phyloP scores from a whole-genome alignment of 1,139 yeast genomes.

The Lodderomyces parapsilosis region DNA sequence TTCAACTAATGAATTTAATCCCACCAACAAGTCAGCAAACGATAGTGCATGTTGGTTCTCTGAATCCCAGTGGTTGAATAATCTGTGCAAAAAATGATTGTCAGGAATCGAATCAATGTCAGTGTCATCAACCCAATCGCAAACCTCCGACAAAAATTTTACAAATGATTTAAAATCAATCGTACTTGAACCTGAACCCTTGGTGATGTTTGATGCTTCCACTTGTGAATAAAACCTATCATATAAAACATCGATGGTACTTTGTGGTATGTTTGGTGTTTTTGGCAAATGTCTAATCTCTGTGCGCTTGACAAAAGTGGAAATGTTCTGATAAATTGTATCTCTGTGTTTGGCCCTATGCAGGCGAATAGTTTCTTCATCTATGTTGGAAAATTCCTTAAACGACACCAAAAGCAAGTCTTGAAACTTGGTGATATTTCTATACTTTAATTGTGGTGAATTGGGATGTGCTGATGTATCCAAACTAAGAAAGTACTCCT shows the following conservation, averaged over 20 bases:
- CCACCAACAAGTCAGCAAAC: constrained; percentile 67
- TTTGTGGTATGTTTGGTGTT: constrained; percentile 56
- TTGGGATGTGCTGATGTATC: constrained; percentile 82
- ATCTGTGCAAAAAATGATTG: constrained; percentile 50
- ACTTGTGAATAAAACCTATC: constrained; percentile 83
- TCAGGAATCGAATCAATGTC: constrained; percentile 25
- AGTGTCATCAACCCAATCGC: constrained; percentile 63
- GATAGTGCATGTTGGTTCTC: constrained; percentile 56
- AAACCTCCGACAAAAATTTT: constrained; percentile 73
- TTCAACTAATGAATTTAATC: constrained; percentile 68
- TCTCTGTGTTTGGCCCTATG: constrained; percentile 73
- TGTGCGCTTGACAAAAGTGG: constrained; percentile 86
- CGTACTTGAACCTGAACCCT: constrained; percentile 66
- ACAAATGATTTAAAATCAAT: constrained; percentile 76
- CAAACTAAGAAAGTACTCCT: constrained; percentile 74
- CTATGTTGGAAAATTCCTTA: constrained; percentile 79
- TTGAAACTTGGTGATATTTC: constrained; percentile 80
- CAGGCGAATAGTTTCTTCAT: constrained; percentile 69
- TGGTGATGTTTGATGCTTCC: constrained; percentile 58
- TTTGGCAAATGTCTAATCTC: constrained; percentile 84
- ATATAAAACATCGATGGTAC: constrained; percentile 67
- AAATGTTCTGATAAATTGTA: constrained; percentile 80
- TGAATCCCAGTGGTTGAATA: constrained; percentile 73
- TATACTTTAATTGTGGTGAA: constrained; percentile 61
- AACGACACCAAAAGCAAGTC: constrained; percentile 89